These are phyloP conservation scores for Artemisia tridentata DNA, from an alignment of 129 eudicot genomes.

Conservation along the genomic window DNA sequence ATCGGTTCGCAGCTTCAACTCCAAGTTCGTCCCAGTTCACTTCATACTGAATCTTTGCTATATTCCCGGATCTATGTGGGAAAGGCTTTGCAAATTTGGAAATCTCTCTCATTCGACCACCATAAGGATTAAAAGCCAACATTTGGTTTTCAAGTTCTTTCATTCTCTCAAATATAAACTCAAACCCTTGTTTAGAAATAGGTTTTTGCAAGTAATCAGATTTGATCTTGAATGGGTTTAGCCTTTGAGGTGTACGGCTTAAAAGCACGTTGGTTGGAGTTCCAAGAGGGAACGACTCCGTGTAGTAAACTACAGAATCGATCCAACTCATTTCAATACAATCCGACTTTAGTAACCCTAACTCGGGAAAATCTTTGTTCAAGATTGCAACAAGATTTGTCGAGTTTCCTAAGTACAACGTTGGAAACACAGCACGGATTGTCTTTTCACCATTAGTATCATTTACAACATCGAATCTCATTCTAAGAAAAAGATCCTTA, in stretches of 20 bases:
- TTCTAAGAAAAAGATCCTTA: slow-evolving; percentile 34
- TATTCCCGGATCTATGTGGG: slow-evolving; percentile 44
- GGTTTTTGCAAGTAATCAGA: slow-evolving; percentile 41
- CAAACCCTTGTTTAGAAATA: slow-evolving; percentile 35
- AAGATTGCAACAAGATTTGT: slow-evolving; percentile 28
- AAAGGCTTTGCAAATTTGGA: slow-evolving; percentile 42
- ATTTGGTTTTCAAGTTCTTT: slow-evolving; percentile 26
- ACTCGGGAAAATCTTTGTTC: slow-evolving; percentile 34
- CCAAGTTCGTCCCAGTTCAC: slow-evolving; percentile 37
- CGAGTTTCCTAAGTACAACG: slow-evolving; percentile 39
- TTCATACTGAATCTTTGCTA: slow-evolving; percentile 41
- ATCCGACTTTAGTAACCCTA: slow-evolving; percentile 37
- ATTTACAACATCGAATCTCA: slow-evolving; percentile 27
- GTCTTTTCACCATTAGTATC: slow-evolving; percentile 21
- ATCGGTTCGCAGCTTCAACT: slow-evolving; percentile 16
- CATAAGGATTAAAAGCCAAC: slow-evolving; percentile 43
- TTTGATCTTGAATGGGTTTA: slow-evolving; percentile 36
- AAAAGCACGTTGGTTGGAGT: slow-evolving; percentile 28
- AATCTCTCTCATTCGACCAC: slow-evolving; percentile 49
- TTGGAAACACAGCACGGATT: slow-evolving; percentile 31
- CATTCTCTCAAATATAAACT: slow-evolving; percentile 31
- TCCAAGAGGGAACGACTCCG: slow-evolving; percentile 20
- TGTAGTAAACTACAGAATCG: slow-evolving; percentile 32
- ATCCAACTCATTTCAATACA: slow-evolving; percentile 52
- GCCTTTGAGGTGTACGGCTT: slow-evolving; percentile 22